Conservation (phyloP, 805 yeast genomes). For the Myxozyma neotropica region DNA sequence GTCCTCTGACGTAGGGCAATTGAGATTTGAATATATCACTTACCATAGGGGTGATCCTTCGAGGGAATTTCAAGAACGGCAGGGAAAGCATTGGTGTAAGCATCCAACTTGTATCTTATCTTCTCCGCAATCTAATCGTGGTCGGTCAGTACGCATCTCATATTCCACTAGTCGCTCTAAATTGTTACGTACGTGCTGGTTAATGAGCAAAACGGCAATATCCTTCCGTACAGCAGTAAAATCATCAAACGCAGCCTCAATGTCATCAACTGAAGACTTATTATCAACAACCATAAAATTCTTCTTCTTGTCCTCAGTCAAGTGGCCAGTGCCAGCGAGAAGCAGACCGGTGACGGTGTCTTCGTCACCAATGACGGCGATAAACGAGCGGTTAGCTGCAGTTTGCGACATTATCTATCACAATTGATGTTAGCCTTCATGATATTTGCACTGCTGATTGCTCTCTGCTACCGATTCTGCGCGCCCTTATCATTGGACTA, state of each 20-base stretch:
- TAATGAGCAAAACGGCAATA: constrained; percentile 88
- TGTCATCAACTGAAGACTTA: constrained; percentile 74
- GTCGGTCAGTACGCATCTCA: background rate
- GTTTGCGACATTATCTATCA: constrained; percentile 28
- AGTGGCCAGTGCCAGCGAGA: constrained; percentile 93
- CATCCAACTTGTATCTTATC: constrained; percentile 80
- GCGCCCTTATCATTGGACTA: background rate
- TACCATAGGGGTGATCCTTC: constrained; percentile 90
- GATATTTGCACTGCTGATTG: background rate
- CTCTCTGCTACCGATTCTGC: background rate
- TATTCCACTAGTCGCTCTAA: background rate
- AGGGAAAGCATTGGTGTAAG: constrained; percentile 88
- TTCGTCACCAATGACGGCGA: constrained; percentile 96
- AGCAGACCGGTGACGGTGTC: constrained; percentile 95
- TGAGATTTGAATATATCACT: constrained; percentile 2
- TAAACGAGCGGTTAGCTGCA: constrained; percentile 65
- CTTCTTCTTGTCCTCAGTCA: constrained; percentile 58
- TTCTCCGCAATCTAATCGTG: constrained; percentile 67
- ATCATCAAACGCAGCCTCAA: constrained; percentile 71
- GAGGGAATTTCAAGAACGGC: constrained; percentile 96
- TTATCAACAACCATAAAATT: constrained; percentile 85
- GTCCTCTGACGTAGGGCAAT: background rate
- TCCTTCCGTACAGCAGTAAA: constrained; percentile 80
- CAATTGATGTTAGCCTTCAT: background rate
- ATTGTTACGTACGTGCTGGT: constrained; percentile 63